phyloP scores from a whole-genome alignment of 306 rosid species.

The Cicer cuneatum region DNA sequence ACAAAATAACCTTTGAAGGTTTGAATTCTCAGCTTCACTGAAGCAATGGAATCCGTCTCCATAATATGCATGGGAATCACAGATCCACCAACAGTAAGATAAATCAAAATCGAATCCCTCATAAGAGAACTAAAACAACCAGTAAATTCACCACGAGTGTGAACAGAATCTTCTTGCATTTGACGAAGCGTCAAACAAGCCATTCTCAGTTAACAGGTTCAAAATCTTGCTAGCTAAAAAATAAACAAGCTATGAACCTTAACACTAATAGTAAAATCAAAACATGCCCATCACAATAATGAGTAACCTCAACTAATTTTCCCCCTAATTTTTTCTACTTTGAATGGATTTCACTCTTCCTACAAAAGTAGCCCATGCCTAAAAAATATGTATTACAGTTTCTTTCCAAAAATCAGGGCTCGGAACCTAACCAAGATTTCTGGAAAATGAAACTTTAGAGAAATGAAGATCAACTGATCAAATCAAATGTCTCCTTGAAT shows the following conservation, averaged over 20 bases:
- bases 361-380: conserved; percentile 38
- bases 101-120: conserved; percentile 60
- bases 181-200: conserved; percentile 65
- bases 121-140: conserved; percentile 36
- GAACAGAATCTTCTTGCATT: conserved; percentile 44
- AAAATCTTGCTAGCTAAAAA: conserved; percentile 51
- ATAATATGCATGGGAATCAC: conserved; percentile 66
- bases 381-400: conserved; percentile 30
- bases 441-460: conserved; percentile 25
- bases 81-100: conserved; percentile 67
- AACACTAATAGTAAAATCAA: conserved; percentile 21
- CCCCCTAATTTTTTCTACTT: background rate
- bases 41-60: conserved; percentile 74
- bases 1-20: conserved; percentile 65
- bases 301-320: conserved; percentile 20
- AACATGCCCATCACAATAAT: conserved; percentile 34
- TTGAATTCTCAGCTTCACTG: conserved; percentile 81
- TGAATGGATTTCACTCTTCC: background rate
- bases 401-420: conserved; percentile 39
- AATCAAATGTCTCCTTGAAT: conserved; percentile 42
- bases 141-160: conserved; percentile 35
- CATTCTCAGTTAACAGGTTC: conserved; percentile 55
- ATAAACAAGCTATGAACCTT: conserved; percentile 52
- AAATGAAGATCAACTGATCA: conserved; percentile 39
- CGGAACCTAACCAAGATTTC: conserved; percentile 40